Evolutionary conservation across 768 basidiomycete genomes (phyloP), one percentile per base, ranked within the genome.

Genomic region (Tulasnella sp.): DNA sequence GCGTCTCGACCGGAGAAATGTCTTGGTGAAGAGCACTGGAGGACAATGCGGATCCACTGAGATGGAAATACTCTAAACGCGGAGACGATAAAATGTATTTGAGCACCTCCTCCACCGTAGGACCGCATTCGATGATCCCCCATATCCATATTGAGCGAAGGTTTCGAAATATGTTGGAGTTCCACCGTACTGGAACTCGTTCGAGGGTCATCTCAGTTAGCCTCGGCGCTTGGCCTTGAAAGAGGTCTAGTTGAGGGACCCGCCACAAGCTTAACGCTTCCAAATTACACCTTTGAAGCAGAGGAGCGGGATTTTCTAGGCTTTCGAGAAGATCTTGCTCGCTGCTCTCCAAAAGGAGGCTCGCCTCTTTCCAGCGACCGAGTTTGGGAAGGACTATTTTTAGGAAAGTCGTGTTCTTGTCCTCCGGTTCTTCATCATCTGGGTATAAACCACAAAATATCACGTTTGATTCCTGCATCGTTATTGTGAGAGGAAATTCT

Each of bases 251-350:
- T 67, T 67, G 61, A 5, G 26, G 13, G 3, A 6, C 61, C 16
- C 15, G 1, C 0, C 1, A 67, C 0, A 2, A 11, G 1, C 16
- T 3, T 4, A 1, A 20, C 6, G 5, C 26, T 1, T 26, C 5
- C 61, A 67, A 13, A 35, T 2, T 1, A 5, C 32, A 35, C 5
- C 5, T 13, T 15, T 18, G 4, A 29, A 67, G n/a, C 5, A 15
- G 5, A 9, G 61, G 61, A 0, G 61, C 61, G 32, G 61, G 61
- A 20, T 67, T 6, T 35, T 67, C 61, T 13, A 67, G 55, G 3
- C 15, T 35, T 11, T 35, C 35, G 2, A 35, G 35, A 35, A 35
- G 35, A 35, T 35, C 5, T 35, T 5, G 35, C 35, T 35, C 35
- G 35, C 35, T 35, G 35, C 35, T 35, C 35, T 35, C 35, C 2